phyloP scores from a whole-genome alignment of 2,329 filamentous ascomycete genomes.

The Lecanicillium sp. region DNA sequence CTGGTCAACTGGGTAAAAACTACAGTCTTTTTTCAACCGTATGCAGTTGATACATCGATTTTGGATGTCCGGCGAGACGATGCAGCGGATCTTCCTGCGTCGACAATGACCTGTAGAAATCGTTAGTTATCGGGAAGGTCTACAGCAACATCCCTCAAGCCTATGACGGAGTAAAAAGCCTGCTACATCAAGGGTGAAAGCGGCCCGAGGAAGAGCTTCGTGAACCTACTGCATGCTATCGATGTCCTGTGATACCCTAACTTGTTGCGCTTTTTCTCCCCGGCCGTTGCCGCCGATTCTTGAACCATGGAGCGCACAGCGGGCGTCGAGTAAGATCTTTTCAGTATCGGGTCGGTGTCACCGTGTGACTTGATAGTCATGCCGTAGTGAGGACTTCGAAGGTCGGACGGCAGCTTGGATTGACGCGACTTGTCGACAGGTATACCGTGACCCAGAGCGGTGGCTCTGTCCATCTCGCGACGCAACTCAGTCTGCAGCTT shows the following conservation, averaged over 20 bases:
- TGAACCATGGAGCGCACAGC: conserved; percentile 6
- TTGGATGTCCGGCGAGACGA: conserved; percentile 63
- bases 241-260: conserved; percentile 86
- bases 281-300: conserved; percentile 25
- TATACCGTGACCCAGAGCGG: too few species aligned
- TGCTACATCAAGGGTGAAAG: too few species aligned
- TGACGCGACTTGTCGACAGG: not conserved
- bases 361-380: not conserved
- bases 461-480: conserved; percentile 1
- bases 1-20: conserved; percentile 79
- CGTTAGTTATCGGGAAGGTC: not conserved
- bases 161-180: not conserved
- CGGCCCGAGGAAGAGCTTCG: not conserved
- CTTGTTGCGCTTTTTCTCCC: conserved; percentile 64
- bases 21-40: conserved; percentile 82
- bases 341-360: not conserved
- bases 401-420: not conserved
- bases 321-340: conserved; percentile 9
- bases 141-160: not conserved
- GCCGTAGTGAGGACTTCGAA: not conserved
- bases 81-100: conserved; percentile 80
- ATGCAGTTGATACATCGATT: conserved; percentile 83
- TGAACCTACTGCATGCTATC: conserved; percentile 76
- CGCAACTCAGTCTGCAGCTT: not conserved
- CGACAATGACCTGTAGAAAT: conserved; percentile 66